Conservation (phyloP, 2,329 filamentous ascomycete species). For the Pseudovirgaria hyperparasitica region DNA sequence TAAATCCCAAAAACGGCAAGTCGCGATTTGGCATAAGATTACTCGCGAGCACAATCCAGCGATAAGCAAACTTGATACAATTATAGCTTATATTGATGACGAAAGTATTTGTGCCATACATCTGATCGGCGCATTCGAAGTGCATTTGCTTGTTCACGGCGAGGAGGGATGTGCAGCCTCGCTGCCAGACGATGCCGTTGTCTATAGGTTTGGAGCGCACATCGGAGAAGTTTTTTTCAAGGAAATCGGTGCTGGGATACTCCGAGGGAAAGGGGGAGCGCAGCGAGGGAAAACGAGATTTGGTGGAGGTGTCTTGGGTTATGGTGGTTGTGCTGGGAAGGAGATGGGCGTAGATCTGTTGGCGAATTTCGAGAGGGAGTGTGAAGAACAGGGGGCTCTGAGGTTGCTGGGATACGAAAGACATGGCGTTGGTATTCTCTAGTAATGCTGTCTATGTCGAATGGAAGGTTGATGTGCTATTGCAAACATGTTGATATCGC, state of each 20-base stretch:
- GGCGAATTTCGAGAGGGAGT: slow-evolving; percentile 32
- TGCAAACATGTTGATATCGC: too few relatives aligned
- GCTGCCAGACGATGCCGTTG: slow-evolving; percentile 29
- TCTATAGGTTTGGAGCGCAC: slow-evolving; percentile 16
- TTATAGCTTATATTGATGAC: slow-evolving; percentile 32
- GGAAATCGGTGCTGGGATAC: slow-evolving; percentile 13
- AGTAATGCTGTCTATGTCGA: slow-evolving; percentile 1
- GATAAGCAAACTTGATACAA: slow-evolving; percentile 30
- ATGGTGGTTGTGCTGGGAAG: slow-evolving; percentile 26
- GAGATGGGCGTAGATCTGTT: slow-evolving; percentile 28
- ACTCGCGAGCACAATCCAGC: slow-evolving; percentile 28
- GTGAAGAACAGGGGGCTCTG: slow-evolving; percentile 16
- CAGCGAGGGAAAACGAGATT: slow-evolving; percentile 13
- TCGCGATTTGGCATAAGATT: slow-evolving; percentile 27
- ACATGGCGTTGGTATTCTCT: slow-evolving; percentile 9
- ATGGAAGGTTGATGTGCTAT: too few relatives aligned
- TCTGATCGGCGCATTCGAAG: slow-evolving; percentile 29
- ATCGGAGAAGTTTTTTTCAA: slow-evolving; percentile 1
- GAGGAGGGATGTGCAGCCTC: slow-evolving; percentile 28
- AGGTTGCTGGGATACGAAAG: not conserved
- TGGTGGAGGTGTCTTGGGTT: too few relatives aligned
- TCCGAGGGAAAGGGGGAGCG: slow-evolving; percentile 11
- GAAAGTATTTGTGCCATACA: slow-evolving; percentile 36
- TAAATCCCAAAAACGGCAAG: slow-evolving; percentile 30
- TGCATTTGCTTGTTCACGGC: slow-evolving; percentile 28